Conservation (phyloP, 208 protist genomes). For the Acanthamoeba divionensis region DNA sequence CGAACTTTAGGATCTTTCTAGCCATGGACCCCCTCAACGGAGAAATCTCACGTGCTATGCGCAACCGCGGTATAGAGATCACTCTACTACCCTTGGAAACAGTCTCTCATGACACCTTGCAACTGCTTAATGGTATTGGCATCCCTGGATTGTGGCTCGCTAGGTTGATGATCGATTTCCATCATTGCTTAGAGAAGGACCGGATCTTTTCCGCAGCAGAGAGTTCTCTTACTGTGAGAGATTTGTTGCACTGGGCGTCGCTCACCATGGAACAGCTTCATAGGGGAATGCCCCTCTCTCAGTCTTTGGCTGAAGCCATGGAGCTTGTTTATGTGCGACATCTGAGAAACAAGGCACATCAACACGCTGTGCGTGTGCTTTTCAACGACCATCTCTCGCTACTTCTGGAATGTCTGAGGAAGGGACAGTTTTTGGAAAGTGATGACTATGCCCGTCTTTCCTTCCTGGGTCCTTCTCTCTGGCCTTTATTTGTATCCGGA, state of each 20-base stretch:
- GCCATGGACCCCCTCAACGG: conserved; percentile 95
- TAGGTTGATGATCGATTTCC: conserved; percentile 19
- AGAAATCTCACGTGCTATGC: conserved; percentile 98
- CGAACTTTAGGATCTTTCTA: conserved; percentile 98
- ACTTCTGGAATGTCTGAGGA: background rate
- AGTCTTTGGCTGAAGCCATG: background rate
- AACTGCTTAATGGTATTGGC: conserved; percentile 49
- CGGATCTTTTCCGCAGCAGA: background rate
- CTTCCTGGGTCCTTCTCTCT: background rate
- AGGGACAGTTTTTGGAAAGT: background rate
- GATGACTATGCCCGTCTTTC: background rate
- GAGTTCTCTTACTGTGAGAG: background rate
- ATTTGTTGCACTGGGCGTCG: background rate
- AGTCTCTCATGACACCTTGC: conserved; percentile 22
- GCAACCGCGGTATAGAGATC: conserved; percentile 97
- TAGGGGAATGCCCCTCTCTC: background rate
- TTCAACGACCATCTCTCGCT: conserved; percentile 34
- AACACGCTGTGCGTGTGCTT: background rate
- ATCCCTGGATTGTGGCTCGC: conserved; percentile 33
- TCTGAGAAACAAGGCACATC: background rate
- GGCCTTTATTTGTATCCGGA: conserved; percentile 39
- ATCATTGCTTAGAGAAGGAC: background rate
- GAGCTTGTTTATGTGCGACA: conserved; percentile 41
- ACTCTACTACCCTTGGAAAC: conserved; percentile 75
- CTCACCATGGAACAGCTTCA: conserved; percentile 16